A percentile compares a stretch with the other conserved stretches of the same genome.
Conservation (phyloP, 2,329 filamentous ascomycete species). For the Botrytis hyacinthi region DNA sequence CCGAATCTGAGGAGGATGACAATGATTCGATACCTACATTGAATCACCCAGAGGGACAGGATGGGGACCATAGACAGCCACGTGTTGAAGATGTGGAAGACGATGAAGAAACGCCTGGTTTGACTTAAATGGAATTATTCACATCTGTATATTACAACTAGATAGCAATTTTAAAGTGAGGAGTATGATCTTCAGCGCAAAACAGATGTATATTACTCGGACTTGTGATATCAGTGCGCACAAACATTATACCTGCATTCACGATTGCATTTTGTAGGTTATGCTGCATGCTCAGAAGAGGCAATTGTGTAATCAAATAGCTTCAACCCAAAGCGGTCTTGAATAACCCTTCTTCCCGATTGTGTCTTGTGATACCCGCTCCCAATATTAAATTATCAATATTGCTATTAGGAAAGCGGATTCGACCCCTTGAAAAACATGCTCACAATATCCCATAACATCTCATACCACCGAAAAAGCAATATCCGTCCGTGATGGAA, state of each 20-base stretch:
- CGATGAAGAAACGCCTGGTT: neutral
- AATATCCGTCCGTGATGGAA: neutral
- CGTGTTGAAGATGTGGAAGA: neutral
- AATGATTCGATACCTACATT: constrained; percentile 1
- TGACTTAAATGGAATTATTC: no score
- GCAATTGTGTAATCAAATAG: neutral
- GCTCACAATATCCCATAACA: neutral
- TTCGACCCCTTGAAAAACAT: constrained; percentile 8
- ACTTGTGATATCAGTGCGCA: neutral
- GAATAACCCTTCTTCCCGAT: neutral
- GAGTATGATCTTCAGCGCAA: neutral
- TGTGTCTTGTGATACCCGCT: neutral
- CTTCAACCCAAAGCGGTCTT: neutral
- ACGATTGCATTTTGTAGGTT: neutral
- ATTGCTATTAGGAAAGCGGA: neutral
- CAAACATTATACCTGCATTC: constrained; percentile 2
- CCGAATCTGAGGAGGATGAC: neutral
- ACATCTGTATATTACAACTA: neutral
- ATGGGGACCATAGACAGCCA: neutral
- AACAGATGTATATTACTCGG: neutral
- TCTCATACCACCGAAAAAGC: neutral
- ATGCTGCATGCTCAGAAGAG: neutral
- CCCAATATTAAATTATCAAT: neutral
- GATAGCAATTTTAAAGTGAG: neutral
- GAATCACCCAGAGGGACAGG: neutral